A percentile compares a stretch with the other conserved stretches of the same genome.
Evolutionary conservation across 2,329 filamentous ascomycete genomes (phyloP).

Genomic region (Teratosphaeriaceae sp.): DNA sequence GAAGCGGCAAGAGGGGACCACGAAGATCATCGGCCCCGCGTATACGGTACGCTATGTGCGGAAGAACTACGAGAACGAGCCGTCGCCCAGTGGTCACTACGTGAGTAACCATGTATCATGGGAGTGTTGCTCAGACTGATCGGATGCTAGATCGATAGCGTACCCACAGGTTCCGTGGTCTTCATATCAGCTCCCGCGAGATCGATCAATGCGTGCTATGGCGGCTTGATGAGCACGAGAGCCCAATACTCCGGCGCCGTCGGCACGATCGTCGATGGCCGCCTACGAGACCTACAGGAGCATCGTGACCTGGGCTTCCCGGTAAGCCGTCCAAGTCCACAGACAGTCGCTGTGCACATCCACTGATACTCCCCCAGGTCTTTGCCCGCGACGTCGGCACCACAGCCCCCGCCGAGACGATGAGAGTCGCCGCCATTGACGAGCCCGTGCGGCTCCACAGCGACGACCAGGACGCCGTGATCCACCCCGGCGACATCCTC

Average conservation of each 20-base stretch:
- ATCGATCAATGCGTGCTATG: slow-evolving; percentile 48
- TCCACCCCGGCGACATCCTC: slow-evolving; percentile 33
- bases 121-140: neutral
- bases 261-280: slow-evolving; percentile 47
- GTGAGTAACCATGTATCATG: slow-evolving; percentile 25
- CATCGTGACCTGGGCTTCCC: slow-evolving; percentile 45
- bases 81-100: slow-evolving; percentile 43
- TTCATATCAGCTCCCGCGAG: slow-evolving; percentile 45
- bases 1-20: slow-evolving; percentile 42
- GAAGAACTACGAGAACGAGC: slow-evolving; percentile 38
- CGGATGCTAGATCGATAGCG: slow-evolving; percentile 40
- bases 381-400: slow-evolving; percentile 31
- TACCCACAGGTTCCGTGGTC: slow-evolving; percentile 42
- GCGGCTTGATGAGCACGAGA: slow-evolving; percentile 47
- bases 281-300: slow-evolving; percentile 48
- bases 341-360: too few relatives aligned
- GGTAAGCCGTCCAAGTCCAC: too few relatives aligned
- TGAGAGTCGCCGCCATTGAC: slow-evolving; percentile 25
- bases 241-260: slow-evolving; percentile 40
- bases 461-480: slow-evolving; percentile 24
- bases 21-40: slow-evolving; percentile 50
- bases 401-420: slow-evolving; percentile 26
- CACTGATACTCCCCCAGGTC: too few relatives aligned
- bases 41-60: slow-evolving; percentile 50
- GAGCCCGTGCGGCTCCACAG: slow-evolving; percentile 26